Conservation (phyloP, 768 basidiomycete species). For the Mycena galericulata region DNA sequence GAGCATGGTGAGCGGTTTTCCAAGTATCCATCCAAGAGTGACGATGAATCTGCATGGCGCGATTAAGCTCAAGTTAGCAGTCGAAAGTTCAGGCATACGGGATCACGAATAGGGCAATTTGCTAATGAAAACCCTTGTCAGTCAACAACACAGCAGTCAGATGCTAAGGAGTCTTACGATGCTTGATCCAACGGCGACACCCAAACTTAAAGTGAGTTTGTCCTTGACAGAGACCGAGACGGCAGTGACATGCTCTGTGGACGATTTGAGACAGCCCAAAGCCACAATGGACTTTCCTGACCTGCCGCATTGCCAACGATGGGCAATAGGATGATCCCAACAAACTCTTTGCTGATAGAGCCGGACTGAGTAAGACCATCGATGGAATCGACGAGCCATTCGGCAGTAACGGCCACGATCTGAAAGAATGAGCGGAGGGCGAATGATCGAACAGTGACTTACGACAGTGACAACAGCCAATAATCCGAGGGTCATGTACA, state of each 20-base stretch:
- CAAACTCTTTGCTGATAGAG: conserved; percentile 79
- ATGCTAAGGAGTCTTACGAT: conserved; percentile 62
- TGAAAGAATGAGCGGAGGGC: conserved; percentile 45
- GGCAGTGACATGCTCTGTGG: conserved; percentile 86
- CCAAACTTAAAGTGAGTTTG: conserved; percentile 87
- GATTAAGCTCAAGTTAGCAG: background rate
- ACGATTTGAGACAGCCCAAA: background rate
- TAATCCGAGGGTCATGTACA: conserved; percentile 64
- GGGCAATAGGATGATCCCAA: conserved; percentile 87
- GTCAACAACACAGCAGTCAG: conserved; percentile 5
- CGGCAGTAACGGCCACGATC: conserved; percentile 73
- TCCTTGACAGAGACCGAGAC: conserved; percentile 92
- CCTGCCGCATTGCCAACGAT: conserved; percentile 92
- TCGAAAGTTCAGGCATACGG: conserved; percentile 63
- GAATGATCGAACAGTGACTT: conserved; percentile 46
- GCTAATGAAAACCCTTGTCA: conserved; percentile 53
- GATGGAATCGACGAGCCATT: conserved; percentile 86
- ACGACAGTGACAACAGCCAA: conserved; percentile 75
- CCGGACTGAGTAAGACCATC: conserved; percentile 71
- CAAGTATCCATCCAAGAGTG: conserved; percentile 82
- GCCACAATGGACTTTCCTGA: conserved; percentile 33
- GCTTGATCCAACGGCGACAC: conserved; percentile 90
- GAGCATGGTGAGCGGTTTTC: conserved; percentile 82
- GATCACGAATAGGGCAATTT: conserved; percentile 89
- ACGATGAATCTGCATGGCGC: conserved; percentile 70